Base-by-base conservation (phyloP, 139 green algal species). In the Ostreobium quekettii region DNA sequence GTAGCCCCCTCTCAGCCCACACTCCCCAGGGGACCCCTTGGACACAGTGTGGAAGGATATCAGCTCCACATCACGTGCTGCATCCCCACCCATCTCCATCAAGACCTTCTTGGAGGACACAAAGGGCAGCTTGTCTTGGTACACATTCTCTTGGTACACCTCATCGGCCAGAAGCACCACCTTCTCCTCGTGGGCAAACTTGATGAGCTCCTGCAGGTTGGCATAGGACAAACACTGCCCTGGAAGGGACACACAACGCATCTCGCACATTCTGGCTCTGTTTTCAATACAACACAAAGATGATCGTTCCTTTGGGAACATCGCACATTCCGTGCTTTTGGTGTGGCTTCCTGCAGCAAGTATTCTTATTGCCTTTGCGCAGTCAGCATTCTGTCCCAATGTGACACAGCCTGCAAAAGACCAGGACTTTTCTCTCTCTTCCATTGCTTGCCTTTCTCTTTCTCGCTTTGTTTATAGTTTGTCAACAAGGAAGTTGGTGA, bases 101-200 rank as follows among this genome's bases (percentile, higher is more conserved):
- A 95, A 60, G 1, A 91, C 85, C 75, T 96, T 93, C 75, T 87
- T 90, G 58, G 85, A 84, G 26, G 58, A 76, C 4, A 93, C 66
- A 73, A 98, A 98, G 1, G 83, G 85, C 57, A 78, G 77, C 69
- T 95, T 83, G 24, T 94, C 87, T 71, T 89, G 81, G 76, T 93
- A 95, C 47, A 95, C 77, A 74, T 95, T 95, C 63, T 89, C 83
- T 77, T 98, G 92, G 76, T 96, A 95, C 60, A 97, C 91, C 79
- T 97, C 87, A 60, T 98, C 92, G 0, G 88, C 83, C 74, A 90
- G 78, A 38, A 96, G 82, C 57, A 92, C 77, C 2, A 96, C 70
- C 7, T 65, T 31, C 75, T 95, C 81, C 36, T 89, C 70, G 15
- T 82, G 69, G 42, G 76, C 82, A 78, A 92, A 93, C 74, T 87